Base-by-base conservation (phyloP, 2,329 filamentous ascomycete genomes). In the Trichoderma cornu-damae region DNA sequence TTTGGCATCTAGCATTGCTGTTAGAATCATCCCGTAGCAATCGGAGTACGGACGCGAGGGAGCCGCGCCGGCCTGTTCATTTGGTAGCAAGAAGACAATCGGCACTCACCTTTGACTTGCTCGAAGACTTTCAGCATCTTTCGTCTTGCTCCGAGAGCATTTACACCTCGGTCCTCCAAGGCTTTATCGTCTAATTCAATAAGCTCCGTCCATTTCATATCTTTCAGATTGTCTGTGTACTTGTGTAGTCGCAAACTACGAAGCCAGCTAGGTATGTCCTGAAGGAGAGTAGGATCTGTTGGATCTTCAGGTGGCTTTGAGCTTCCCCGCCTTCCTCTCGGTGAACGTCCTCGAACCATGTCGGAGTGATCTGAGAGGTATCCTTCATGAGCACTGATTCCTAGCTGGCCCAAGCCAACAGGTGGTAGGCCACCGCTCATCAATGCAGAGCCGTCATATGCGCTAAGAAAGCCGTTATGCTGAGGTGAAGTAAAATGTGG, bases 71-170 rank as follows among this genome's bases (percentile, higher is more conserved):
- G 7, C 3, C 2, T 40, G 20, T 40, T 40, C 9, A n/a, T 28
- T 12, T 30, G 26, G 16, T 24, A 20, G 20, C 22, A 35, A 24
- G 30, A 24, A 3, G 7, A 1, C n/a, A 43, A 9, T 32, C 16
- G 26, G 32, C 8, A 66, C 75, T 62, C 75, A 85, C 84, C 88
- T 74, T 85, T 90, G 68, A 97, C 93, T 77, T 96, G 92, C 67
- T 97, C 94, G 74, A 97, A 97, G 57, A 97, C 94, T 84, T 99
- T 99, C 60, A 99, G 78, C 90, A 99, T 95, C 82, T 99, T 99
- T 70, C 93, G 88, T 65, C 94, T 82, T 16, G 94, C 94, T 66
- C 94, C 94, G 57, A 97, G 82, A 54, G 94, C 94, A 71, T 96
- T 96, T 30, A 99, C 94, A 49, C 94, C 94, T 52, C 90, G 87